These are phyloP conservation scores for Pneumocystis jirovecii DNA, from an alignment of 1,139 yeast species.

Conservation along the genomic window DNA sequence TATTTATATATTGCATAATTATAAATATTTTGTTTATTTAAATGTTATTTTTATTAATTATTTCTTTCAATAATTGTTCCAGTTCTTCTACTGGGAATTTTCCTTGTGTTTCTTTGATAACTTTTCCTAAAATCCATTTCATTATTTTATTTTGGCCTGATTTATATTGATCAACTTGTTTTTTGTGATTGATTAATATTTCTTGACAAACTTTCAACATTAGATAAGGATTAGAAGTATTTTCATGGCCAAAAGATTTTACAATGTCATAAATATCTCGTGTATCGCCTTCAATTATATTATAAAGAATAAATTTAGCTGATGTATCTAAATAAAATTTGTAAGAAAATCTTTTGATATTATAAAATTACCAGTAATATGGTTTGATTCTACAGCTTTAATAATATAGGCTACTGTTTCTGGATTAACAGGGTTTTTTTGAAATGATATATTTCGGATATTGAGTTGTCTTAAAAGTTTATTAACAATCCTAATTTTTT, in stretches of 20 bases:
- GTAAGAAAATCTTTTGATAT: background rate
- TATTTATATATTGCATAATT: background rate
- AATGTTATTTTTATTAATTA: background rate
- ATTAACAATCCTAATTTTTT: conserved; percentile 48
- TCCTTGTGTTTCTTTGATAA: conserved; percentile 67
- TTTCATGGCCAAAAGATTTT: conserved; percentile 40
- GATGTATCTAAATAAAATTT: conserved; percentile 19
- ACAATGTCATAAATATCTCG: conserved; percentile 32
- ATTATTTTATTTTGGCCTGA: conserved; percentile 46
- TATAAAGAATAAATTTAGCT: conserved; percentile 48
- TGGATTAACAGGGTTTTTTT: conserved; percentile 4
- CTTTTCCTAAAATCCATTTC: conserved; percentile 68
- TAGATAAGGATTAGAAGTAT: conserved; percentile 31
- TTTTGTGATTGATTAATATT: conserved; percentile 38
- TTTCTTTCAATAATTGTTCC: conserved; percentile 1
- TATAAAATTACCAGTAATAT: conserved; percentile 33
- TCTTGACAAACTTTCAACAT: conserved; percentile 38
- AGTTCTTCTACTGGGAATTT: conserved; percentile 11
- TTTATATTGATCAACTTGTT: conserved; percentile 41
- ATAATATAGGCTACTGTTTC: conserved; percentile 35
- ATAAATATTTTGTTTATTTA: background rate
- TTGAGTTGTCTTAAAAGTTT: conserved; percentile 60
- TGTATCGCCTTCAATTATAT: conserved; percentile 36
- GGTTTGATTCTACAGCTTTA: conserved; percentile 25
- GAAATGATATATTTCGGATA: conserved; percentile 28